Conservation (phyloP, 2,329 filamentous ascomycete species). For the Daldinia sp. region DNA sequence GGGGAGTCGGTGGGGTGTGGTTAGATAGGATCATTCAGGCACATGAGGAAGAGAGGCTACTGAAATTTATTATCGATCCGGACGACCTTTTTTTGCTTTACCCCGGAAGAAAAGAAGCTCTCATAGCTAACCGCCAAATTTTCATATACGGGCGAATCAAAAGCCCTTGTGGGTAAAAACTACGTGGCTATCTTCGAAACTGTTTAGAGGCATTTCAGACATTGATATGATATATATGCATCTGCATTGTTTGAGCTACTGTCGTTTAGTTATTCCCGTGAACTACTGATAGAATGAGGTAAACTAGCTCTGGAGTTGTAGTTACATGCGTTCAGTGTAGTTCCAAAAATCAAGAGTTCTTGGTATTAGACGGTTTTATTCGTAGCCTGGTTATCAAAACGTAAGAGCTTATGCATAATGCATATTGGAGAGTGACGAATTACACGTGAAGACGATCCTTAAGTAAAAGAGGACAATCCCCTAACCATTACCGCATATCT, state of each 20-base stretch:
- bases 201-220: conserved; percentile 33
- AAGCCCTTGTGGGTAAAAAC: neutral
- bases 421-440: neutral
- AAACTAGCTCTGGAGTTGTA: neutral
- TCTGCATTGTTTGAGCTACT: neutral
- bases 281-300: neutral
- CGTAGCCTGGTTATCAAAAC: neutral
- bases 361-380: neutral
- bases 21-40: conserved; percentile 31
- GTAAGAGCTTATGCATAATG: neutral
- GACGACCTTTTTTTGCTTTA: conserved; percentile 15
- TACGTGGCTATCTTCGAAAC: conserved; percentile 31
- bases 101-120: conserved; percentile 10
- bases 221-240: conserved; percentile 23
- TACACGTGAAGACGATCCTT: neutral
- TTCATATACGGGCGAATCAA: conserved; percentile 14
- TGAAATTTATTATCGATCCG: conserved; percentile 19
- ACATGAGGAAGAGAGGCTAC: conserved; percentile 10
- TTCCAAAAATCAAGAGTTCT: neutral
- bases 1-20: neutral
- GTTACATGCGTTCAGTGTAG: neutral
- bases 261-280: neutral
- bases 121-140: conserved; percentile 24
- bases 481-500: neutral
- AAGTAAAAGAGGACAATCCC: neutral